These are phyloP conservation scores for Agaricus blazei DNA, from an alignment of 768 basidiomycete species.

Conservation along the genomic window DNA sequence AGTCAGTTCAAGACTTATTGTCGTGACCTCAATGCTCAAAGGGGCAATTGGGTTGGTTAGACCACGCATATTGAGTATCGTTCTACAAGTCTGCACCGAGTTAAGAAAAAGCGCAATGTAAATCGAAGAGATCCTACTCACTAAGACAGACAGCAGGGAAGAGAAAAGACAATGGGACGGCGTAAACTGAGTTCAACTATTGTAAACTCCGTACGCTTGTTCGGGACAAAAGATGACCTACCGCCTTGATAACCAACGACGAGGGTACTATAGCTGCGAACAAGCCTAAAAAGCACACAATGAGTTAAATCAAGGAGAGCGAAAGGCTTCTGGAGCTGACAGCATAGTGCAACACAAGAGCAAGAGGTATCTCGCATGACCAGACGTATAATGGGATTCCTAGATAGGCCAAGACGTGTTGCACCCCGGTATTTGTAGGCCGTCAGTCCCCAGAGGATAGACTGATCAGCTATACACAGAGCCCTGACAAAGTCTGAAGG, in stretches of 20 bases:
- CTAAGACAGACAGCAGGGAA: background rate
- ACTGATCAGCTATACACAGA: background rate
- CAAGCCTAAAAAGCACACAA: background rate
- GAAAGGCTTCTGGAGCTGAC: background rate
- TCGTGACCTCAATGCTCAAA: no score
- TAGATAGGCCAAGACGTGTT: background rate
- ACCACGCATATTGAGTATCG: background rate
- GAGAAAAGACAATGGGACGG: background rate
- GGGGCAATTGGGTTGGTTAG: no score
- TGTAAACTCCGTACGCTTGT: background rate
- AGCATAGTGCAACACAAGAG: background rate
- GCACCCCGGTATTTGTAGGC: background rate
- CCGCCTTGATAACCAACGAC: background rate
- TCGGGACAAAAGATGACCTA: background rate
- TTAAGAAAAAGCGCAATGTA: background rate
- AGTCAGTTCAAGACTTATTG: no score
- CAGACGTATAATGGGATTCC: background rate
- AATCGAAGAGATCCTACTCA: background rate
- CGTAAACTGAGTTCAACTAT: background rate
- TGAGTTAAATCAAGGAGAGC: background rate
- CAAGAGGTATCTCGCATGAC: slow-evolving; percentile 2
- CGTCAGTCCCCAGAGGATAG: background rate
- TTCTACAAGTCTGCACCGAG: background rate
- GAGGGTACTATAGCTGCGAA: background rate
- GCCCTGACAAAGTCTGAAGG: background rate